Conservation (phyloP, 2,329 filamentous ascomycete species). For the Hymenoscyphus linearis region DNA sequence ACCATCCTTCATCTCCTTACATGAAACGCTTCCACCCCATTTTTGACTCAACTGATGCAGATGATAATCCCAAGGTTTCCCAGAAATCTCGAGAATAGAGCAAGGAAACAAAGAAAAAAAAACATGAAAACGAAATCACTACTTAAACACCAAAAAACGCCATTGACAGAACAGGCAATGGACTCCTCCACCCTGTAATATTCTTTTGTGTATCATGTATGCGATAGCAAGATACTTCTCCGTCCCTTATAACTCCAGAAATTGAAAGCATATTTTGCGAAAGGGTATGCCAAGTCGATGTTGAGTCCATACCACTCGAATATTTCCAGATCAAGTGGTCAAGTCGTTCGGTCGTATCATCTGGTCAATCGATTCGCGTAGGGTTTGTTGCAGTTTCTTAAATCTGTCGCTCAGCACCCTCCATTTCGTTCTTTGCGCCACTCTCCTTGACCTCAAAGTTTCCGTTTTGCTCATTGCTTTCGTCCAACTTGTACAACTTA, state of each 20-base stretch:
- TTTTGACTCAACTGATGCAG: neutral
- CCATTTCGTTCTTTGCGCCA: neutral
- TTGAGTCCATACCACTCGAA: neutral
- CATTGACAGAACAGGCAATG: neutral
- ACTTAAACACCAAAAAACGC: neutral
- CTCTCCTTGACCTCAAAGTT: neutral
- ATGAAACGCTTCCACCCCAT: neutral
- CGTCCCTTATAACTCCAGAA: neutral
- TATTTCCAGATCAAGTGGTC: neutral
- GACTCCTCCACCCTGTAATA: neutral
- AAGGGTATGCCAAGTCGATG: neutral
- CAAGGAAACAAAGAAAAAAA: neutral
- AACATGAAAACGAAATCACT: neutral
- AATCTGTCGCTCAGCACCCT: neutral
- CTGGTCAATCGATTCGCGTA: neutral
- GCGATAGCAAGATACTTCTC: neutral
- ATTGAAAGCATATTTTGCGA: neutral
- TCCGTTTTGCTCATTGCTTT: neutral
- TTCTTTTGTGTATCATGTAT: neutral
- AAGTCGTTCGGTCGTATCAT: neutral
- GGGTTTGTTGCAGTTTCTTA: neutral
- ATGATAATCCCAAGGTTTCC: neutral
- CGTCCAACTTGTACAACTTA: neutral
- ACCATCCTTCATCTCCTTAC: neutral
- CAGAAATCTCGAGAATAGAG: neutral